Evolutionary conservation across 2,329 filamentous ascomycete genomes (phyloP).

Genomic region (Paradendryphiella salina): DNA sequence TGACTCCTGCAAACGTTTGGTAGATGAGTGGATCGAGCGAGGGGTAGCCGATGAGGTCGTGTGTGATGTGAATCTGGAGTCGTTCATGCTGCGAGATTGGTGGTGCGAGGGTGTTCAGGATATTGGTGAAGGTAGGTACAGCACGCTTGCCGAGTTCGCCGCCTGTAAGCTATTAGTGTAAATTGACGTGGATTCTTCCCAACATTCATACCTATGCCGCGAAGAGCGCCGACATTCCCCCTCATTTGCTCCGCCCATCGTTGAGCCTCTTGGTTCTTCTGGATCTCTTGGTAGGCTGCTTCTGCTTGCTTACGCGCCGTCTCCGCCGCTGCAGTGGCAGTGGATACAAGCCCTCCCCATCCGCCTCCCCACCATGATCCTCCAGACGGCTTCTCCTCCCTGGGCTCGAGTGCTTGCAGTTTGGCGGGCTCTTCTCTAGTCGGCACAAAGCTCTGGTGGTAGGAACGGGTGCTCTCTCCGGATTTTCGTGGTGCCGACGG

Average conservation of each 20-base stretch:
- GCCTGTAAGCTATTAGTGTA: constrained; percentile 57
- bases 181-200: neutral
- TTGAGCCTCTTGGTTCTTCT: constrained; percentile 94
- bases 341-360: constrained; percentile 83
- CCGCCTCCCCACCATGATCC: constrained; percentile 63
- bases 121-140: constrained; percentile 90
- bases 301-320: constrained; percentile 92
- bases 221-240: constrained; percentile 80
- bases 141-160: constrained; percentile 73
- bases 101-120: constrained; percentile 91
- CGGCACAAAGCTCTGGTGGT: constrained; percentile 72
- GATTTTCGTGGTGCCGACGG: constrained; percentile 65
- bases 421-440: constrained; percentile 53
- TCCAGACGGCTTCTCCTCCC: constrained; percentile 49
- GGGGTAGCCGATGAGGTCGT: constrained; percentile 92
- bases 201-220: constrained; percentile 66
- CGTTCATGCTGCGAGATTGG: constrained; percentile 97
- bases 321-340: constrained; percentile 75
- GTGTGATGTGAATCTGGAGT: constrained; percentile 94
- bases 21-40: constrained; percentile 92
- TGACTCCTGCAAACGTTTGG: constrained; percentile 88
- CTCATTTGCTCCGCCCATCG: constrained; percentile 94
- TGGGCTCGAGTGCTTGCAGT: constrained; percentile 56
- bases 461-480: constrained; percentile 72
- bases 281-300: constrained; percentile 89